Percentiles rank a stretch among this genome's conserved stretches.
These are phyloP conservation scores for Yamadazyma scolyti DNA, from an alignment of 805 yeast species.

Conservation along the genomic window DNA sequence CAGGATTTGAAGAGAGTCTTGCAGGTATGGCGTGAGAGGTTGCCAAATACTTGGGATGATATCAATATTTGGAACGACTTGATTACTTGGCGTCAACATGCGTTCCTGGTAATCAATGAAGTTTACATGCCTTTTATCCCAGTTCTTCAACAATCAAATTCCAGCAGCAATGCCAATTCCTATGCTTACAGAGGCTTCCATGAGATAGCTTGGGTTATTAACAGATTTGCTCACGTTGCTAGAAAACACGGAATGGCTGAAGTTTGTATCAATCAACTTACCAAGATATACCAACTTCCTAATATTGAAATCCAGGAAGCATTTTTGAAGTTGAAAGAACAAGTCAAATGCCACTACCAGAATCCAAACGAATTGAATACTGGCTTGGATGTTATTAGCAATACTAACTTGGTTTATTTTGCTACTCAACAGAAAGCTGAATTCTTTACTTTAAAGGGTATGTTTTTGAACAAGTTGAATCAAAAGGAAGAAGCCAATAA, in stretches of 20 bases:
- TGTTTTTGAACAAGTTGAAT: constrained; percentile 89
- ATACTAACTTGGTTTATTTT: constrained; percentile 92
- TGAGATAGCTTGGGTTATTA: constrained; percentile 98
- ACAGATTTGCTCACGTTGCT: constrained; percentile 97
- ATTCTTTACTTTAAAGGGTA: constrained; percentile 94
- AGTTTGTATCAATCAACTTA: constrained; percentile 88
- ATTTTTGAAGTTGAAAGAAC: constrained; percentile 90
- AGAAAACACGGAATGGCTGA: constrained; percentile 96
- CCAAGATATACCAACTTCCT: constrained; percentile 92
- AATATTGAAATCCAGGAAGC: constrained; percentile 99
- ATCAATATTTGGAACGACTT: constrained; percentile 96
- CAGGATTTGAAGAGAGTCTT: constrained; percentile 92
- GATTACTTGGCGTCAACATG: constrained; percentile 98
- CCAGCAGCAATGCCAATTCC: constrained; percentile 75
- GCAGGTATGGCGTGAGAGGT: constrained; percentile 96
- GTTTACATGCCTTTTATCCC: constrained; percentile 93
- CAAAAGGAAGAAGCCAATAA: constrained; percentile 95
- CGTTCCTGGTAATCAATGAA: constrained; percentile 91
- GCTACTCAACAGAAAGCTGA: constrained; percentile 98
- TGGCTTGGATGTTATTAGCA: constrained; percentile 94
- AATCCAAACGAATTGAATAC: constrained; percentile 87
- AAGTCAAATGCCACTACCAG: constrained; percentile 95
- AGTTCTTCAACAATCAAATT: constrained; percentile 63
- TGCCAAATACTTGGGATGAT: constrained; percentile 97
- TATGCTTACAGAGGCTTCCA: constrained; percentile 97